Evolutionary conservation across 2,329 filamentous ascomycete species (phyloP).

Genomic region (Nothomitra cinnamomea): DNA sequence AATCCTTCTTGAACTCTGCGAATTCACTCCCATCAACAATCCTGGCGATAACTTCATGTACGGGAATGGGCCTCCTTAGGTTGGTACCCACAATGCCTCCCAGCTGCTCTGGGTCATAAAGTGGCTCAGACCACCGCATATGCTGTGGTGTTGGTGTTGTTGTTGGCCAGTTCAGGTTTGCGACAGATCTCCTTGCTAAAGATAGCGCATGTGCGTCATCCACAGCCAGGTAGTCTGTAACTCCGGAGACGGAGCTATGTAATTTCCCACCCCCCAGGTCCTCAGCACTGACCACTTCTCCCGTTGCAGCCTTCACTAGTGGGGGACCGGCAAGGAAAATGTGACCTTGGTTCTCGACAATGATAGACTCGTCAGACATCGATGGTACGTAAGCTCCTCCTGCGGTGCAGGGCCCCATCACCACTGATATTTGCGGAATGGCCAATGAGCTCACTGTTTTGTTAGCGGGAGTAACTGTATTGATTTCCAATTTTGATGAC

Average conservation of each 20-base stretch:
- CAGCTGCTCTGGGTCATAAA: conserved; percentile 66
- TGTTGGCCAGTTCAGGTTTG: conserved; percentile 74
- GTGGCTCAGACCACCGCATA: conserved; percentile 48
- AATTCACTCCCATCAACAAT: conserved; percentile 85
- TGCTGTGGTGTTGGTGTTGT: conserved; percentile 23
- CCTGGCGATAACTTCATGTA: conserved; percentile 79
- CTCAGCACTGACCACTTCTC: conserved; percentile 79
- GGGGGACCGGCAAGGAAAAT: conserved; percentile 94
- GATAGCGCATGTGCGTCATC: conserved; percentile 85
- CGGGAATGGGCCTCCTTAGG: conserved; percentile 67
- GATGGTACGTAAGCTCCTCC: conserved; percentile 91
- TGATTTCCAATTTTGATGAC: not conserved
- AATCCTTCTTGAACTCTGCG: conserved; percentile 85
- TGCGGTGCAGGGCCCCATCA: conserved; percentile 95
- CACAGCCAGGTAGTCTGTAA: conserved; percentile 88
- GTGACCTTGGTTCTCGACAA: conserved; percentile 87
- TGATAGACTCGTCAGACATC: conserved; percentile 96
- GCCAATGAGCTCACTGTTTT: conserved; percentile 54
- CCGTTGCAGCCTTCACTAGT: conserved; percentile 88
- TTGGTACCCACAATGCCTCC: conserved; percentile 82
- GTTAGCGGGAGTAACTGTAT: not conserved
- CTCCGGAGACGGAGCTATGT: conserved; percentile 79
- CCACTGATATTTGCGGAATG: conserved; percentile 84
- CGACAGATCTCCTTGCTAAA: conserved; percentile 65
- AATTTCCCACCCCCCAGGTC: conserved; percentile 80